Evolutionary conservation across 2,329 filamentous ascomycete genomes (phyloP).

Genomic region (Dactylellina parvicollis): DNA sequence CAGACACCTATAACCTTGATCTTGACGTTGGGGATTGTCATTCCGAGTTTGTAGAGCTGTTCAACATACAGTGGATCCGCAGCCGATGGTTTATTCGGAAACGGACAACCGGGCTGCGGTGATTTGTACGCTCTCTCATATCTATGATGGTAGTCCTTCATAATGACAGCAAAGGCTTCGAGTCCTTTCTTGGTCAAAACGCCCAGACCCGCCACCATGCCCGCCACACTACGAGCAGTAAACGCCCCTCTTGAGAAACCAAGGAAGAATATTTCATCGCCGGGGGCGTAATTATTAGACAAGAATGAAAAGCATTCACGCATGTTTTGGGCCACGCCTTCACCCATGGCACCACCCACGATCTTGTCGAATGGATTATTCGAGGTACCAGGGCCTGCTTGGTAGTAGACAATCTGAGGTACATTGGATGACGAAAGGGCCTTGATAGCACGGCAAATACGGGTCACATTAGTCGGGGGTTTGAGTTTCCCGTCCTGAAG

Average conservation of each 20-base stretch:
- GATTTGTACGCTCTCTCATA: slow-evolving; percentile 46
- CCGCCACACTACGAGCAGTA: slow-evolving; percentile 68
- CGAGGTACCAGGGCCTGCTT: slow-evolving; percentile 68
- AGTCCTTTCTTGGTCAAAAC: slow-evolving; percentile 67
- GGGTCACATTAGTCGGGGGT: slow-evolving; percentile 66
- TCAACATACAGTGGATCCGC: slow-evolving; percentile 43
- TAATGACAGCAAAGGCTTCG: slow-evolving; percentile 68
- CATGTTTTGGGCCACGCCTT: slow-evolving; percentile 62
- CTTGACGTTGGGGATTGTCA: slow-evolving; percentile 60
- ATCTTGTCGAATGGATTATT: slow-evolving; percentile 38
- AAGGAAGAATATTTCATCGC: slow-evolving; percentile 68
- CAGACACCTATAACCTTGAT: slow-evolving; percentile 67
- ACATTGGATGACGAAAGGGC: slow-evolving; percentile 65
- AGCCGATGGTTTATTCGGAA: slow-evolving; percentile 34
- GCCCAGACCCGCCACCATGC: slow-evolving; percentile 67
- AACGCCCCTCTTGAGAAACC: slow-evolving; percentile 71
- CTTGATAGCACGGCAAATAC: slow-evolving; percentile 69
- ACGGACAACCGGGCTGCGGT: slow-evolving; percentile 40
- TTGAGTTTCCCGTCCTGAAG: slow-evolving; percentile 49
- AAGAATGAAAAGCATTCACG: slow-evolving; percentile 72
- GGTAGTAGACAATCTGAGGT: slow-evolving; percentile 71
- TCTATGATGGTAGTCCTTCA: slow-evolving; percentile 63
- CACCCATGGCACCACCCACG: slow-evolving; percentile 55
- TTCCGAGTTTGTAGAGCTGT: slow-evolving; percentile 40
- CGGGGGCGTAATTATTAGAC: slow-evolving; percentile 70